These are phyloP conservation scores for Magnusiomyces magnusii DNA, from an alignment of 1,139 yeast genomes.

Conservation along the genomic window DNA sequence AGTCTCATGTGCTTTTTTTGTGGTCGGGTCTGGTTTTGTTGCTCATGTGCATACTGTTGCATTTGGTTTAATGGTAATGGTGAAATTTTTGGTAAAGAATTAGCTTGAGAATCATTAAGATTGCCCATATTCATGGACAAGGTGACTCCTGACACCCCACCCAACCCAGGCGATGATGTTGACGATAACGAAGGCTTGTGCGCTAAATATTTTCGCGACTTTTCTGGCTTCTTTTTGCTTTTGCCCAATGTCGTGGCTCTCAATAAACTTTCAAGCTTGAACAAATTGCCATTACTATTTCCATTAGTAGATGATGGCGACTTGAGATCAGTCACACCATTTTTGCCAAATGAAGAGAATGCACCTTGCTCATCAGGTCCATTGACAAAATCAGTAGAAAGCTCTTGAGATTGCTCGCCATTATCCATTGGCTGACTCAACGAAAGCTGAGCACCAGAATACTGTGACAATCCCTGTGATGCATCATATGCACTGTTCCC, in stretches of 20 bases:
- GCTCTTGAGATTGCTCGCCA: neutral
- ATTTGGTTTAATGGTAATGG: neutral
- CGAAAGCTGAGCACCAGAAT: neutral
- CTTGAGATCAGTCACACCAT: neutral
- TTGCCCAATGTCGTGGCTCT: constrained; percentile 15
- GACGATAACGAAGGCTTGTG: neutral
- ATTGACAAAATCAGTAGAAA: neutral
- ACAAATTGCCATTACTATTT: constrained; percentile 11
- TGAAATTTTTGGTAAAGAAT: neutral
- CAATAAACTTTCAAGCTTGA: constrained; percentile 13
- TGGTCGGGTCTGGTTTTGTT: neutral
- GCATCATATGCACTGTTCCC: neutral
- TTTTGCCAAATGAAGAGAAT: neutral
- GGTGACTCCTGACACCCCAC: neutral
- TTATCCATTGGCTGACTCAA: neutral
- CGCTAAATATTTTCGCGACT: neutral
- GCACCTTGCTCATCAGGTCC: neutral
- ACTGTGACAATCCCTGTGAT: neutral
- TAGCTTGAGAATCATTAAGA: neutral
- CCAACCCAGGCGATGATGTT: neutral
- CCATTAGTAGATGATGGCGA: neutral
- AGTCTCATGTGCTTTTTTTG: neutral
- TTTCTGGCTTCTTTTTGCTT: constrained; percentile 13
- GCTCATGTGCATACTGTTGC: neutral
- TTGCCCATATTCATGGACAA: neutral